Percentiles rank a stretch among this genome's conserved stretches.
Evolutionary conservation across 2,329 filamentous ascomycete genomes (phyloP).

Genomic region (Fusarium paranaense): DNA sequence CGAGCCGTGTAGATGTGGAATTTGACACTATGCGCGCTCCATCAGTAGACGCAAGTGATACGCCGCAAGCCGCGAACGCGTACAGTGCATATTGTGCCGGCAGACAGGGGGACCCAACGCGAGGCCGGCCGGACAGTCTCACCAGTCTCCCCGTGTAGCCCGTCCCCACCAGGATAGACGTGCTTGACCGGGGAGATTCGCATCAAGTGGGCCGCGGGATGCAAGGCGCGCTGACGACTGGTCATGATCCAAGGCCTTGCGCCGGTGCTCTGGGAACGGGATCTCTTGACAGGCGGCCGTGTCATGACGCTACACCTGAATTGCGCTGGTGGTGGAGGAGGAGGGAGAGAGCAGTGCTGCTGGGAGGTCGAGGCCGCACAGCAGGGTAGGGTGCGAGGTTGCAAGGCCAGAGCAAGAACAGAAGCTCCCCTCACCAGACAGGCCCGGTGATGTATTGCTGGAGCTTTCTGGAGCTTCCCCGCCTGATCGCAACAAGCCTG

Average conservation of each 20-base stretch:
- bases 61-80: conserved; percentile 27
- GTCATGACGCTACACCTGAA: conserved; percentile 44
- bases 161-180: conserved; percentile 26
- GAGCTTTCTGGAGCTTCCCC: conserved; percentile 30
- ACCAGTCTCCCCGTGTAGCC: conserved; percentile 36
- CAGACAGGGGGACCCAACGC: conserved; percentile 25
- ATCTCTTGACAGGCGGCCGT: conserved; percentile 45
- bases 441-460: conserved; percentile 15
- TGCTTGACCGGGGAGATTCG: conserved; percentile 39
- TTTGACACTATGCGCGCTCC: conserved; percentile 10
- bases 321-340: conserved; percentile 30
- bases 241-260: conserved; percentile 32
- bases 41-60: not conserved
- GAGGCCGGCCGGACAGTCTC: conserved; percentile 31
- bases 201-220: conserved; percentile 42
- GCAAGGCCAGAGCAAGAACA: not conserved
- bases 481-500: conserved; percentile 23
- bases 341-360: conserved; percentile 13
- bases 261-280: conserved; percentile 48
- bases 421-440: conserved; percentile 9
- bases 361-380: conserved; percentile 12
- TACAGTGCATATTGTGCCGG: conserved; percentile 42
- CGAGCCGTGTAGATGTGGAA: conserved; percentile 34
- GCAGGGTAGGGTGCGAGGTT: not conserved
- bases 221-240: conserved; percentile 37